These are phyloP conservation scores for Dioszegia crocea DNA, from an alignment of 768 basidiomycete species.

Conservation along the genomic window DNA sequence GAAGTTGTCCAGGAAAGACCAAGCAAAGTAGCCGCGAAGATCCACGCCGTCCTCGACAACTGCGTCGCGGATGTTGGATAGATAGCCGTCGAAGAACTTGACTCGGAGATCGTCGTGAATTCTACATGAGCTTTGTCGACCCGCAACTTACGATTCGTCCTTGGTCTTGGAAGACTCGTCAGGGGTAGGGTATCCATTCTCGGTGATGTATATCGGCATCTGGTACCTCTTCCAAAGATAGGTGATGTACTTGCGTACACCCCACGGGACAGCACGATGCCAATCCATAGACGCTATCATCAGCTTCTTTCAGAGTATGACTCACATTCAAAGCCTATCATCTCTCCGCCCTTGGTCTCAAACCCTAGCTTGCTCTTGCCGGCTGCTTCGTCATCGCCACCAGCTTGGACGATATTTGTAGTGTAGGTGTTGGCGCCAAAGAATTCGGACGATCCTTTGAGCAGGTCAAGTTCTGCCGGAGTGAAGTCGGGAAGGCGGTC, in stretches of 20 bases:
- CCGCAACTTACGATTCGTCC: slow-evolving; percentile 28
- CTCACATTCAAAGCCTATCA: slow-evolving; percentile 33
- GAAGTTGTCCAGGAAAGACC: slow-evolving; percentile 33
- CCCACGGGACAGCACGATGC: slow-evolving; percentile 43
- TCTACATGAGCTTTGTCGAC: slow-evolving; percentile 1
- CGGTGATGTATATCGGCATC: slow-evolving; percentile 42
- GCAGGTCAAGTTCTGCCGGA: slow-evolving; percentile 34
- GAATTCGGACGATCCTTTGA: slow-evolving; percentile 45
- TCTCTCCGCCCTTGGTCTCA: slow-evolving; percentile 26
- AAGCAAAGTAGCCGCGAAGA: slow-evolving; percentile 34
- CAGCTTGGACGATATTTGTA: slow-evolving; percentile 36
- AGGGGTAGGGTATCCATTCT: slow-evolving; percentile 22
- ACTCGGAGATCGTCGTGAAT: slow-evolving; percentile 39
- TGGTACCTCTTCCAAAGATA: slow-evolving; percentile 41
- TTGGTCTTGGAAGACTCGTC: slow-evolving; percentile 25
- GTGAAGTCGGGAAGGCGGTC: slow-evolving; percentile 44
- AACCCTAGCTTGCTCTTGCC: slow-evolving; percentile 27
- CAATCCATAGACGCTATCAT: slow-evolving; percentile 24
- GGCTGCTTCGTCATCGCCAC: slow-evolving; percentile 27
- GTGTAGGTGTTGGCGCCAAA: slow-evolving; percentile 22
- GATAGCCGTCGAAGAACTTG: slow-evolving; percentile 34
- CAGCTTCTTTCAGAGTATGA: background rate
- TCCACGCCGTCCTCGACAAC: slow-evolving; percentile 40
- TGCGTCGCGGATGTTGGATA: slow-evolving; percentile 25
- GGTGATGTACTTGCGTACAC: slow-evolving; percentile 36